Base-by-base conservation (phyloP, 495 filamentous ascomycete genomes). In the Penicillium psychrofluorescens region DNA sequence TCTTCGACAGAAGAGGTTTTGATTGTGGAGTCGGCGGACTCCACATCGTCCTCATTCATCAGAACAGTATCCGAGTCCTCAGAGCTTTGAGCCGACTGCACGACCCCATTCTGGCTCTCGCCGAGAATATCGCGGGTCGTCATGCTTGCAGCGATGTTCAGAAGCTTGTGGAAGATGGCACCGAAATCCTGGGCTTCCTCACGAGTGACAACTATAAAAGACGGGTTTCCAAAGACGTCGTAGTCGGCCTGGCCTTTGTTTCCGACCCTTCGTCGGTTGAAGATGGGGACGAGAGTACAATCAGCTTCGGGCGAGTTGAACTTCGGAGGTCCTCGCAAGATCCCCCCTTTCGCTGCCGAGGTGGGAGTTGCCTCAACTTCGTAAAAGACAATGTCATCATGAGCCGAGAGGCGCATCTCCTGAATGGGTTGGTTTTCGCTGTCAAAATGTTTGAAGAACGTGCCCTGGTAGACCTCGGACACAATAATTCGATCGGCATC, bases 361-460 rank as follows among this genome's bases (percentile, higher is more conserved):
- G n/a, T 68, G 58, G 15, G 65, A 59, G 54, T 68, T 61, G 37
- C 67, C 40, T 95, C 89, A 4, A 98, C 63, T 55, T 98, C 91
- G 57, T 80, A 86, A 28, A 95, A 70, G n/a, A 70, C 77, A 16
- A 86, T 71, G 11, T 76, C 62, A 52, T 97, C 94, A 28, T 67
- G 74, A 1, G 50, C 11, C 29, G 64, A 55, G 35, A 95, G 85
- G 45, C 68, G 63, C 15, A 80, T 77, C 11, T 95, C 89, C 1
- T 78, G 78, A 36, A 88, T 80, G 7, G 76, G 70, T 10, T 15
- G 6, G 8, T 62, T 63, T 6, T 64, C 64, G 54, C 94, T 82
- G 8, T 85, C 76, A 48, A 90, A 94, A 12, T 83, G 70, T 53
- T 85, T 87, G 68, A 86, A 97, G 63, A 96, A 91, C 45, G 80